Percentiles rank a stretch among this genome's conserved stretches.
These are phyloP conservation scores for Aureobasidium sp. DNA, from an alignment of 2,329 filamentous ascomycete species.

Conservation along the genomic window DNA sequence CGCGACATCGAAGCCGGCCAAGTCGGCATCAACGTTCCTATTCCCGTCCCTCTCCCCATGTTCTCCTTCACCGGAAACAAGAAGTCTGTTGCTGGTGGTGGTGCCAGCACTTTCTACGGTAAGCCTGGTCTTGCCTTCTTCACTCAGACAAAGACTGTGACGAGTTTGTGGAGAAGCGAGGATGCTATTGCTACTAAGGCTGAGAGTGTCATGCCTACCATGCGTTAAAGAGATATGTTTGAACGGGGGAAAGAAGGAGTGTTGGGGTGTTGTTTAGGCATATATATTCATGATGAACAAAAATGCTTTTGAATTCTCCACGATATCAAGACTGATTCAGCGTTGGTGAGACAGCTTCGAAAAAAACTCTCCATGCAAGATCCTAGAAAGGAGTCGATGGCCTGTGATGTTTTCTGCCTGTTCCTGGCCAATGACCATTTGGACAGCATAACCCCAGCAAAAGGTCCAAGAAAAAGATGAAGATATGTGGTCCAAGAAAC, in stretches of 20 bases:
- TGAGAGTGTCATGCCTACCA: conserved; percentile 76
- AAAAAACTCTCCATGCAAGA: no score
- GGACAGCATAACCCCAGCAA: no score
- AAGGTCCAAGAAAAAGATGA: no score
- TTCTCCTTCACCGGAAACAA: conserved; percentile 63
- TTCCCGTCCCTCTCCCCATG: conserved; percentile 57
- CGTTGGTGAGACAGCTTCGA: no score
- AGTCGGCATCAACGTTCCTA: conserved; percentile 78
- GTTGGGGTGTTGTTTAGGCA: neutral
- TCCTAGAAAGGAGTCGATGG: no score
- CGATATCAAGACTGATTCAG: no score
- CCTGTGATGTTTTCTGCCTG: no score
- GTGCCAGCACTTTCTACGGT: conserved; percentile 91
- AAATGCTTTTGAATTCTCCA: neutral
- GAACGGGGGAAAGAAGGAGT: neutral
- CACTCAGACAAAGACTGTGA: conserved; percentile 97
- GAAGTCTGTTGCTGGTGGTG: conserved; percentile 84
- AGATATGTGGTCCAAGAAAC: no score
- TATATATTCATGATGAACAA: neutral
- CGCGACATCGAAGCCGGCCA: conserved; percentile 76
- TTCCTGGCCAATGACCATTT: no score
- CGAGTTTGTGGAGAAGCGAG: conserved; percentile 76
- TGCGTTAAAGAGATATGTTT: neutral
- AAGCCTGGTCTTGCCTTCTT: conserved; percentile 89
- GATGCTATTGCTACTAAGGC: conserved; percentile 82